phyloP scores from a whole-genome alignment of 495 filamentous ascomycete genomes.

The Halenospora varia region DNA sequence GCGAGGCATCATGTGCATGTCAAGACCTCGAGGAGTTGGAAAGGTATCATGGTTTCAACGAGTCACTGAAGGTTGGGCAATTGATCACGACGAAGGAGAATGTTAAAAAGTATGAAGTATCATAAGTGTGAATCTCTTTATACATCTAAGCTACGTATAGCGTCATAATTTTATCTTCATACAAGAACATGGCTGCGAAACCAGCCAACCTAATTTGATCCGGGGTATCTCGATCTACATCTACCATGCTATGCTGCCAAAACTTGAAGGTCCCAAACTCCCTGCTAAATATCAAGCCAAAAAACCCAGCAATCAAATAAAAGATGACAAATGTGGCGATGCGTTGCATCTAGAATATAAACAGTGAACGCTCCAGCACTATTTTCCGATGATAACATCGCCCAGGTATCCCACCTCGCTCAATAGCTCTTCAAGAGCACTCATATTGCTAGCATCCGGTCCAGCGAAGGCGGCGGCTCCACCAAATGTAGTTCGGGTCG shows the following conservation, averaged over 20 bases:
- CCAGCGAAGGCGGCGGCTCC: conserved; percentile 3
- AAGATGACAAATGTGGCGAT: neutral
- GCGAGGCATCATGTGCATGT: no score
- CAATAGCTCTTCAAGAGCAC: conserved; percentile 18
- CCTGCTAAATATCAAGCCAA: conserved; percentile 2
- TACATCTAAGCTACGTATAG: conserved; percentile 21
- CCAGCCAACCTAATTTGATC: neutral
- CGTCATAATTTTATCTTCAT: conserved; percentile 7
- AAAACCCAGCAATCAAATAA: neutral
- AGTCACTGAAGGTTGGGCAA: no score
- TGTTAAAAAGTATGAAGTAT: no score
- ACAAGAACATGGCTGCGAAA: neutral
- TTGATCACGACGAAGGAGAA: no score
- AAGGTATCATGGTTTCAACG: no score
- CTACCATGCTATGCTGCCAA: neutral
- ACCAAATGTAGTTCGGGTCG: conserved; percentile 21
- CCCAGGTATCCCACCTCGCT: conserved; percentile 25
- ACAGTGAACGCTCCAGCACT: neutral
- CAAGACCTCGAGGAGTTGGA: no score
- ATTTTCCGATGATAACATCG: conserved; percentile 19
- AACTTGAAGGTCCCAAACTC: conserved; percentile 1
- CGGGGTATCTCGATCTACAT: neutral
- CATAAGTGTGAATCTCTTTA: no score
- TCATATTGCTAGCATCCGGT: conserved; percentile 8
- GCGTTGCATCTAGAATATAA: neutral